Evolutionary conservation across 345 rosid species (phyloP), one percentile per base, ranked within the genome.

Genomic region (Brassica nigra): DNA sequence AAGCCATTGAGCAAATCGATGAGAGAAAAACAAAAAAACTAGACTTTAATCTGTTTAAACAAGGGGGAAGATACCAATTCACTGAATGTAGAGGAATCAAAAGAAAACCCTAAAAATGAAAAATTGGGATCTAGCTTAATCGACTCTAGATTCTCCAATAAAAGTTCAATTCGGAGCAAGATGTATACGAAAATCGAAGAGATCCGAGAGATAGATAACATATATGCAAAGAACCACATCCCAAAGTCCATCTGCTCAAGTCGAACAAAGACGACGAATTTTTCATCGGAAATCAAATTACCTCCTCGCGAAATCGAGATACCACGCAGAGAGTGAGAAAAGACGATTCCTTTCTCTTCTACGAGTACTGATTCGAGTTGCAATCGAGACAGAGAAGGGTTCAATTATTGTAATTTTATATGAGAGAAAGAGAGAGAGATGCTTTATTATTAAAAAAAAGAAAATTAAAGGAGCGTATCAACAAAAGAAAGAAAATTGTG

Each of bases 391-490:
- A 68, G n/a, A 33, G 36, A 58, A 23, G 27, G 18, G 37, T 58
- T 73, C 78, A 79, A 79, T 79, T 73, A 79, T 79, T 78, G 82
- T 9, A 71, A 1, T 65, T 66, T 37, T 66, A 72, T 71, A 66
- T 64, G 31, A 78, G 30, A 62, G 42, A 36, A 7, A 8, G 18
- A 44, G 54, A 44, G 54, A 70, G 66, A 72, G 76, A 69, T 55
- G 36, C 64, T 70, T 70, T 71, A 34, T 10, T 64, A 54, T 34
- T 62, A 31, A 54, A 42, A 57, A 57, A 18, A 18, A 0, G 16
- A 49, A 75, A 66, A 27, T 20, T 9, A 67, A 74, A 58, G 76
- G 73, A 80, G 80, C 80, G 80, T 70, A 68, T 74, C 66, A 23
- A n/a, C 28, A 33, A 11, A 37, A 65, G 31, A 12, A 23, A 62